Base-by-base conservation (phyloP, 2,329 filamentous ascomycete species). In the Colletotrichum sojae region DNA sequence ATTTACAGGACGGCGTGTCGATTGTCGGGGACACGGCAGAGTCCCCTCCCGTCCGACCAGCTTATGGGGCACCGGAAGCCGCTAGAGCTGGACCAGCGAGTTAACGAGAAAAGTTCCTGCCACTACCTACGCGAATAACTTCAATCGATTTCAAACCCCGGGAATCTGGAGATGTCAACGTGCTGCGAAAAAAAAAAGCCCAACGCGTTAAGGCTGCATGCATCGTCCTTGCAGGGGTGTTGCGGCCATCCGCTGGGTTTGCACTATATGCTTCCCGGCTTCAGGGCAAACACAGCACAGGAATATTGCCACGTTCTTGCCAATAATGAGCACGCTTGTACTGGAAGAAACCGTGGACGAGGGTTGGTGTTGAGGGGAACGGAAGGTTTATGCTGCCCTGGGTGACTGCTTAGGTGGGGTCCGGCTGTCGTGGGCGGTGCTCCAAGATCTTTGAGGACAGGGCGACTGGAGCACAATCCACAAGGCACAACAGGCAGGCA, bases 371-470 rank as follows among this genome's bases (percentile, higher is more conserved):
- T 22, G 43, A 49, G 48, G n/a, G 46, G 61, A 49, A 18, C 13
- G 40, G 40, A 65, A 69, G 55, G 62, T 69, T 60, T 53, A 27
- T 46, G 10, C 31, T 36, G 31, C 40, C 39, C 66, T 43, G 49
- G 66, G 66, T 55, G 63, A 51, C 54, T 53, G 20, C 25, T 57
- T 22, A 56, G 49, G 62, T 69, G 67, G 67, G 67, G 67, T 67
- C 66, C 36, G 18, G 27, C n/a, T n/a, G 40, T 31, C 45, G 56
- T 55, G 55, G 56, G 52, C 43, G 67, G 55, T 61, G 64, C 67
- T 67, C 51, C 63, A 57, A 61, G 31, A 55, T 45, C 51, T 39
- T 67, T 48, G 39, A 57, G 49, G 51, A 45, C 62, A 60, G 56
- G 40, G 52, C 55, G 36, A 25, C 22, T 48, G 51, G 60, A 57